Conservation (phyloP, 305 asterid genomes). For the Fraxinus ornus region DNA sequence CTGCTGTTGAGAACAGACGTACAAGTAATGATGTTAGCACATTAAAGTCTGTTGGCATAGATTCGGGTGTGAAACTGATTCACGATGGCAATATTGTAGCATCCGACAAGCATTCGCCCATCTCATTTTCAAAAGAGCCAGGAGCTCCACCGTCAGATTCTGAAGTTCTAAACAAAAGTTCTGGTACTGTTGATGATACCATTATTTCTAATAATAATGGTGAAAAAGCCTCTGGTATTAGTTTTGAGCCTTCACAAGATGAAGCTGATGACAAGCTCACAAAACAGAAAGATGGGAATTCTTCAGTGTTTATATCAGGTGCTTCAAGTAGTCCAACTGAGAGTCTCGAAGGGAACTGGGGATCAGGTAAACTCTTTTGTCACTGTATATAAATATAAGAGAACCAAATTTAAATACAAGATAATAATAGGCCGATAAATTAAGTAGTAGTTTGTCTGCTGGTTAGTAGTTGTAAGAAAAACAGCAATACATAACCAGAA, state of each 20-base stretch:
- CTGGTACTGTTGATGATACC: conserved; percentile 30
- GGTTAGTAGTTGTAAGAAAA: neutral
- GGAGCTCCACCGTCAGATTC: conserved; percentile 22
- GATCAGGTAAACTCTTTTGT: conserved; percentile 60
- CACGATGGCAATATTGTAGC: conserved; percentile 21
- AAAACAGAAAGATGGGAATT: conserved; percentile 33
- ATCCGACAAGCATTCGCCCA: conserved; percentile 26
- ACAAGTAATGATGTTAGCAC: conserved; percentile 11
- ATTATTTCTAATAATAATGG: conserved; percentile 11
- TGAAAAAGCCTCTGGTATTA: conserved; percentile 17
- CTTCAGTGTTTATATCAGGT: conserved; percentile 36
- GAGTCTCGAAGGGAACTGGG: conserved; percentile 76
- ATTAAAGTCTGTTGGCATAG: conserved; percentile 16
- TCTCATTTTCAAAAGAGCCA: conserved; percentile 24
- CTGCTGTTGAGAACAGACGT: conserved; percentile 23
- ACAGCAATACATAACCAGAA: neutral
- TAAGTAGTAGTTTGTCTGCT: neutral
- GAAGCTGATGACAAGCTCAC: conserved; percentile 38
- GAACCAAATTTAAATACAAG: neutral
- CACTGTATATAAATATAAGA: neutral
- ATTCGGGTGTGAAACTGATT: conserved; percentile 11
- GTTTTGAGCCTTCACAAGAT: conserved; percentile 31
- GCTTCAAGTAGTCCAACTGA: conserved; percentile 52
- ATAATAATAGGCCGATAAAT: neutral
- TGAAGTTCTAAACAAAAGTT: conserved; percentile 25